Conservation (phyloP, 106 monocot genomes). For the Dendrobium catenatum region DNA sequence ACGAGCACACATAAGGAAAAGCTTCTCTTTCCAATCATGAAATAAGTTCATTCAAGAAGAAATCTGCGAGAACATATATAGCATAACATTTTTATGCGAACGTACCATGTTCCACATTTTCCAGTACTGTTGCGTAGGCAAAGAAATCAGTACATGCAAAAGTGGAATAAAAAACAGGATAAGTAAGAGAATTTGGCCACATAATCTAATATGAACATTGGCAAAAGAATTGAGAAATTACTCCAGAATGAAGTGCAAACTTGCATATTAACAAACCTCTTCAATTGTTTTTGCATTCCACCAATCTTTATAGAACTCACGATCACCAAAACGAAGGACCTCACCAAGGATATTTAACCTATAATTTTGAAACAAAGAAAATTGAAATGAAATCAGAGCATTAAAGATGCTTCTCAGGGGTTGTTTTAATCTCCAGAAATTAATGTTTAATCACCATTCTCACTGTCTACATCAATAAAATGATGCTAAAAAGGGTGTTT, state of each 20-base stretch:
- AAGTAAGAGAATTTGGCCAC: not conserved
- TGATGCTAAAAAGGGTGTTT: not conserved
- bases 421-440: too few relatives aligned
- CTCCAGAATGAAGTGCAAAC: not conserved
- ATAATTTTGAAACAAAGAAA: not conserved
- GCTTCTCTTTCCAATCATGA: too few relatives aligned
- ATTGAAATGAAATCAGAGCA: too few relatives aligned
- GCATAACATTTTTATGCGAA: too few relatives aligned
- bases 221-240: slow-evolving; percentile 2
- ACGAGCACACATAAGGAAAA: too few relatives aligned
- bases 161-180: slow-evolving; percentile 5
- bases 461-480: not conserved
- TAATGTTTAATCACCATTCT: too few relatives aligned
- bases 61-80: too few relatives aligned
- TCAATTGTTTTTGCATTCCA: slow-evolving; percentile 99
- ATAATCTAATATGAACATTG: not conserved
- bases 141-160: slow-evolving; percentile 6
- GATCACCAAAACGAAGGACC: slow-evolving; percentile 87
- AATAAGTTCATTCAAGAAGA: too few relatives aligned
- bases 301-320: slow-evolving; percentile 99
- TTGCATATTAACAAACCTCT: slow-evolving; percentile 47
- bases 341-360: slow-evolving; percentile 99
- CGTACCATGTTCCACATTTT: slow-evolving; percentile 99
- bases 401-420: too few relatives aligned
- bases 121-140: slow-evolving; percentile 67